Base-by-base conservation (phyloP, 805 yeast species). In the Pichia californica region DNA sequence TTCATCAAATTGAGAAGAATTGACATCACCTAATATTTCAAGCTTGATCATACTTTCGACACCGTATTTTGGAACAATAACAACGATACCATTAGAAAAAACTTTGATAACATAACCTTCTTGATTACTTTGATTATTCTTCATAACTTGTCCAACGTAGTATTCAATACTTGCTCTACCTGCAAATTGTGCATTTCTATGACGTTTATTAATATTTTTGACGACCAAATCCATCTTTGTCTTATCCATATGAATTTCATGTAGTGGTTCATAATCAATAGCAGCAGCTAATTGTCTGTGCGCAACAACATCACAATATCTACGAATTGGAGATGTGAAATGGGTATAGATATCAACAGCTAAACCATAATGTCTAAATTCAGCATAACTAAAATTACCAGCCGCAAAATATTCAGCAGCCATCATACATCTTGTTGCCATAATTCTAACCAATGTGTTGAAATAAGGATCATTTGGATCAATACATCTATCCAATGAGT, bases 381-480 rank as follows among this genome's bases (percentile, higher is more conserved):
- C 99, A 13, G 94, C 80, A 58, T 88, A 87, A 9, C 95, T 85
- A 57, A 73, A 87, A 14, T 84, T 79, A 8, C 99, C 98, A 0
- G 96, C 78, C 10, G 94, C 81, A 68, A 93, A 93, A 60, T 93
- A 93, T 61, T 91, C 97, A 2, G 99, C 99, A 2, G 99, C 96
- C 84, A 88, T 87, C 99, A 93, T 93, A 66, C 98, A 91, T 56
- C 99, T 76, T 0, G 99, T 93, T 7, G 97, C 93, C 95, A 93
- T 83, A 52, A 93, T 93, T 63, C 99, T 81, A 7, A 91, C 72
- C 54, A 93, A 71, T 0, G 97, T 93, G 64, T 93, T 93, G 74
- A 93, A 88, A 59, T 87, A 93, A 7, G 89, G 83, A 62, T 93
- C 98, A 0, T 76, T 58, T 20, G 81, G 76, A 62, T 91, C 98